Evolutionary conservation across 2,329 filamentous ascomycete genomes (phyloP).

Genomic region (Nothophoma quercina): DNA sequence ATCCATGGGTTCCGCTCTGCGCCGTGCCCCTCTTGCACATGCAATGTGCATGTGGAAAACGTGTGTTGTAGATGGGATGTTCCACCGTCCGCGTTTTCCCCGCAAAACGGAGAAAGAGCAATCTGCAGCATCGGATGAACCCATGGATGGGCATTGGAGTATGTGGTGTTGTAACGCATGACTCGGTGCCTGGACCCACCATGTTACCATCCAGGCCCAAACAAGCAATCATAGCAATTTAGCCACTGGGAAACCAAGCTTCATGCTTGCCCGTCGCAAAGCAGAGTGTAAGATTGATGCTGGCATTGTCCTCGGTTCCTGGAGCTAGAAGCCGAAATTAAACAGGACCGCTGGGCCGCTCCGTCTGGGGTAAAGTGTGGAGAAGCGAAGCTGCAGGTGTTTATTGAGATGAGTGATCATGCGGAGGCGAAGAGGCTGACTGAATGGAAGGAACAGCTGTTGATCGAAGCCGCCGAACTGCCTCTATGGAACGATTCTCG

Average conservation of each 20-base stretch:
- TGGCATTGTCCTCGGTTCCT: conserved; percentile 16
- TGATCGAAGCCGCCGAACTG: conserved; percentile 6
- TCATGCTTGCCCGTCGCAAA: conserved; percentile 17
- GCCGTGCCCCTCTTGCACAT: conserved; percentile 11
- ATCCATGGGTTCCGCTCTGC: neutral
- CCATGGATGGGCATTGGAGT: conserved; percentile 19
- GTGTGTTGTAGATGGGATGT: conserved; percentile 6
- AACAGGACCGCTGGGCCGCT: conserved; percentile 20
- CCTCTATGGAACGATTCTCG: conserved; percentile 12
- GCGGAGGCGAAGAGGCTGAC: conserved; percentile 18
- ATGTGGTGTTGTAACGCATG: conserved; percentile 9
- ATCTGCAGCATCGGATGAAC: conserved; percentile 9
- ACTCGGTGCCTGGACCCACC: conserved; percentile 12
- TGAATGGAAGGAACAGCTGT: conserved; percentile 4
- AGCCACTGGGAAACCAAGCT: conserved; percentile 18
- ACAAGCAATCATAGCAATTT: conserved; percentile 16
- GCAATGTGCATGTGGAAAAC: conserved; percentile 6
- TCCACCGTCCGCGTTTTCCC: conserved; percentile 7
- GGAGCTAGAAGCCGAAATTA: conserved; percentile 22
- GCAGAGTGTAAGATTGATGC: neutral
- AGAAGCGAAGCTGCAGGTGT: conserved; percentile 20
- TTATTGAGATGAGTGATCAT: conserved; percentile 19
- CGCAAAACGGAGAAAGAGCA: conserved; percentile 11
- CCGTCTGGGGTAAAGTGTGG: conserved; percentile 23
- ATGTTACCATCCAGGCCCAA: neutral